These are phyloP conservation scores for Chalara sp. DNA, from an alignment of 2,329 filamentous ascomycete genomes.

Conservation along the genomic window DNA sequence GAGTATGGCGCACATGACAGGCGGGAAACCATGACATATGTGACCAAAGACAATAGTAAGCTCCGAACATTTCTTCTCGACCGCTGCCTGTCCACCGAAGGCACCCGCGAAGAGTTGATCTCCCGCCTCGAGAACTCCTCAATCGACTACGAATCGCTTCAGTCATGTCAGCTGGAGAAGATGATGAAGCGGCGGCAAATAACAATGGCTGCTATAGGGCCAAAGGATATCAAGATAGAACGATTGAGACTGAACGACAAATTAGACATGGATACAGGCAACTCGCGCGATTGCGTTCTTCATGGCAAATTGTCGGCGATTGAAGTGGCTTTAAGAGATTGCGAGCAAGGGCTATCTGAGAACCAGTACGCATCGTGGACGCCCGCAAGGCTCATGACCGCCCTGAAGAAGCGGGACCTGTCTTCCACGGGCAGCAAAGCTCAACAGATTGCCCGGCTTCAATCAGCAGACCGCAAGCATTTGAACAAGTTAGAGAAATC, in stretches of 20 bases:
- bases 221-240: slow-evolving; percentile 11
- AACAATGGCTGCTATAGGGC: not conserved
- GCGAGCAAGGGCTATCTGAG: not conserved
- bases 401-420: slow-evolving; percentile 1
- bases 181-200: slow-evolving; percentile 12
- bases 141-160: slow-evolving; percentile 9
- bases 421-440: not conserved
- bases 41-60: slow-evolving; percentile 16
- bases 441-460: slow-evolving; percentile 2
- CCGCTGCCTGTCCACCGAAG: slow-evolving; percentile 2
- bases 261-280: slow-evolving; percentile 3
- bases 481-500: not conserved
- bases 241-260: slow-evolving; percentile 11
- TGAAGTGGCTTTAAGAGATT: not conserved
- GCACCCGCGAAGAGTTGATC: slow-evolving; percentile 16
- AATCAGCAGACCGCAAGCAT: not conserved
- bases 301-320: too few species aligned
- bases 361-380: not conserved
- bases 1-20: too few species aligned
- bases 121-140: slow-evolving; percentile 7
- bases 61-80: slow-evolving; percentile 10
- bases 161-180: slow-evolving; percentile 2
- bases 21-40: slow-evolving; percentile 4
- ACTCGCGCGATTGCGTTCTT: not conserved
- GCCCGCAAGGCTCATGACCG: not conserved